Evolutionary conservation across 768 basidiomycete species (phyloP).

Genomic region (Leccinum sublutescens): DNA sequence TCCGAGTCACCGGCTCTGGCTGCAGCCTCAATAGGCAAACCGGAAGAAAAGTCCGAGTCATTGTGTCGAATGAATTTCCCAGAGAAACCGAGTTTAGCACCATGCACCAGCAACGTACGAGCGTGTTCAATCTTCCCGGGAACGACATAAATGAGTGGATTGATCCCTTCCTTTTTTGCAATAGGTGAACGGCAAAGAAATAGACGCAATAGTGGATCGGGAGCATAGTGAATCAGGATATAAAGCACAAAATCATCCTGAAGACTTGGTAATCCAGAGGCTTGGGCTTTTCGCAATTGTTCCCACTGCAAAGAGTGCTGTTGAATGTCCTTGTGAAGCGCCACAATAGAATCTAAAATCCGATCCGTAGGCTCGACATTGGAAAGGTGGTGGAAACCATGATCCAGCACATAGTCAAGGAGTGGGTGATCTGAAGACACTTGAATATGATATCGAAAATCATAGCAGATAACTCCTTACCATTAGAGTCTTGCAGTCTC

Average conservation of each 20-base stretch:
- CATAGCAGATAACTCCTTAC: background rate
- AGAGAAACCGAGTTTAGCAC: background rate
- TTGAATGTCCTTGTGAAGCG: background rate
- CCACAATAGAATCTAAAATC: background rate
- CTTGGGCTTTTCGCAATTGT: background rate
- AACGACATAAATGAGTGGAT: background rate
- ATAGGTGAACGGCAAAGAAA: background rate
- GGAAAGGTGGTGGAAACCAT: background rate
- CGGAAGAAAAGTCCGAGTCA: background rate
- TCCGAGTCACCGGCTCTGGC: rapidly evolving
- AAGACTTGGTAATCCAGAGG: background rate
- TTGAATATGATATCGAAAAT: background rate
- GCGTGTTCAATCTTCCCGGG: background rate
- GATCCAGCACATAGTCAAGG: rapidly evolving
- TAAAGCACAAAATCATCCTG: background rate
- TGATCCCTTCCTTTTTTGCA: background rate
- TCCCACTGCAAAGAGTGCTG: background rate
- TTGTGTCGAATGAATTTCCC: background rate
- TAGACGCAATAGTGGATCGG: background rate
- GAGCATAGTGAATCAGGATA: background rate
- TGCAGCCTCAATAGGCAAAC: background rate
- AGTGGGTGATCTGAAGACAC: background rate
- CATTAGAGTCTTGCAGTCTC: background rate
- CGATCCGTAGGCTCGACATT: background rate
- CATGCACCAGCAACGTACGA: background rate